Evolutionary conservation across 2,329 filamentous ascomycete species (phyloP), one percentile per base, ranked within the genome.

Genomic region (Aureobasidium sp.): DNA sequence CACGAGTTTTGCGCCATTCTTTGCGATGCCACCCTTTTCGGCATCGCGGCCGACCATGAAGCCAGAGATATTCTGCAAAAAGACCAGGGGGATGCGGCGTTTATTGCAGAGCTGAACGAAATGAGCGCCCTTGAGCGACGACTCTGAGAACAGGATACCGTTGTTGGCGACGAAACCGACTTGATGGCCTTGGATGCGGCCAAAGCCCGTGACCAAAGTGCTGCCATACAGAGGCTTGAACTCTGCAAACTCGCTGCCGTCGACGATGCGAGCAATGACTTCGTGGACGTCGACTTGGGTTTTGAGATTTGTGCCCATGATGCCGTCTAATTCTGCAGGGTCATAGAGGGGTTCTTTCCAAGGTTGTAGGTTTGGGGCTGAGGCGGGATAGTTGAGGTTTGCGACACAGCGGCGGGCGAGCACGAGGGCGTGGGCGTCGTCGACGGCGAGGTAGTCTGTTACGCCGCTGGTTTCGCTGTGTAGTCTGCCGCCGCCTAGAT

Each of bases 11-110:
- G 94, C 94, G 44, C 94, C 94, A 71, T 97, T 95, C 81, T 97
- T 97, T 61, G 94, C 94, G 68, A 99, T 97, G 14, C 94, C 94
- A 58, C 93, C 93, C 61, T 89, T 88, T 77, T 99, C 94, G 0
- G 93, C 91, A 69, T 94, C 90, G 20, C 86, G 84, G 47, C 94
- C 94, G 36, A 99, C 94, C 94, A 99, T 99, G 83, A 99, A 99
- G 47, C 94, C 94, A 6, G 87, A 88, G 72, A 99, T 97, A 75
- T 99, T 97, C 74, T 99, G 94, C 22, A 99, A 79, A 77, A 97
- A 97, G 56, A 97, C 82, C 11, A 97, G 80, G 0, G 94, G 93
- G 62, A 97, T 89, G 60, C 90, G 86, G 62, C 94, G 88, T 76
- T 97, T 91, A 34, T 88, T 83, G 78, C 93, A 97, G 5, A 99